These are phyloP conservation scores for Elsinoe batatas DNA, from an alignment of 2,329 filamentous ascomycete genomes.

Conservation along the genomic window DNA sequence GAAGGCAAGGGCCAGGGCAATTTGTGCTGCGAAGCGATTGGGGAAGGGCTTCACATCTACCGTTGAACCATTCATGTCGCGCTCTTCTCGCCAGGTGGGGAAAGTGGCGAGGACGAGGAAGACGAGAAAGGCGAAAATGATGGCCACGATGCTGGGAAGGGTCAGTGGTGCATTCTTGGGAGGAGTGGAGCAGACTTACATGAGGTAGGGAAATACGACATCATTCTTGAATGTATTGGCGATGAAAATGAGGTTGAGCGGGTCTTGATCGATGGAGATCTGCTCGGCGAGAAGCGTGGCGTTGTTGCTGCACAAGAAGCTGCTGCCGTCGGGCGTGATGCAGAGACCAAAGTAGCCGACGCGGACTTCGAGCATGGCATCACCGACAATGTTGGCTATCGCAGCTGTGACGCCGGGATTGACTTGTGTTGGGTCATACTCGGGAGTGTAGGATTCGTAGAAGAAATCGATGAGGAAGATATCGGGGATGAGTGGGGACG, in stretches of 20 bases:
- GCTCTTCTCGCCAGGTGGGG: conserved; percentile 92
- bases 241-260: conserved; percentile 93
- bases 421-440: conserved; percentile 77
- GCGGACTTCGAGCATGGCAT: conserved; percentile 74
- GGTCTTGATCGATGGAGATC: conserved; percentile 83
- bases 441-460: conserved; percentile 77
- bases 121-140: conserved; percentile 93
- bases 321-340: conserved; percentile 72
- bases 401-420: conserved; percentile 78
- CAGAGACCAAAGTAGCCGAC: conserved; percentile 99
- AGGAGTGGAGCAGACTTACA: conserved; percentile 48
- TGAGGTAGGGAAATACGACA: conserved; percentile 93
- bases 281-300: conserved; percentile 86
- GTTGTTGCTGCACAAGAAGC: conserved; percentile 94
- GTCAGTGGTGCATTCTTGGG: conserved; percentile 14
- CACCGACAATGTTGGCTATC: conserved; percentile 81
- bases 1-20: conserved; percentile 86
- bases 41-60: conserved; percentile 92
- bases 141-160: conserved; percentile 71
- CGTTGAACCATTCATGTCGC: conserved; percentile 66
- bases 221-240: conserved; percentile 96
- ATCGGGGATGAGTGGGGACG: conserved; percentile 83
- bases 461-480: conserved; percentile 99
- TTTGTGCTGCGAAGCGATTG: conserved; percentile 80
- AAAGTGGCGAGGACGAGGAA: conserved; percentile 93